phyloP scores from a whole-genome alignment of 768 basidiomycete species.

The Gymnopilus dilepis region DNA sequence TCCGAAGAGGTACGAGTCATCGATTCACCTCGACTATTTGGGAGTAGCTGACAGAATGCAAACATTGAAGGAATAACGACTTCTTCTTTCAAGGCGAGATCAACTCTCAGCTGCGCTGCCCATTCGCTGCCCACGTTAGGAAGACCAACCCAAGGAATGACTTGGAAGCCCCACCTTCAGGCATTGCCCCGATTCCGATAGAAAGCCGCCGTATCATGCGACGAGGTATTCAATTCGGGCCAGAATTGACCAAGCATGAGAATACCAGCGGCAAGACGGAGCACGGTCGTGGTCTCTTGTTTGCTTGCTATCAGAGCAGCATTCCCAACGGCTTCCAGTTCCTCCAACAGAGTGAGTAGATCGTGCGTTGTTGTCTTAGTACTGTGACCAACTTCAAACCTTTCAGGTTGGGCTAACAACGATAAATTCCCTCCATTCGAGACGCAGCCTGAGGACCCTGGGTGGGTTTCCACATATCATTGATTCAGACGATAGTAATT shows the following conservation, averaged over 20 bases:
- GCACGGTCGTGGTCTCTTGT: conserved; percentile 54
- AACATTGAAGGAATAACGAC: conserved; percentile 42
- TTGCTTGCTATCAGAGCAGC: conserved; percentile 47
- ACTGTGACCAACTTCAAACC: neutral
- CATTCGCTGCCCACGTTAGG: conserved; percentile 54
- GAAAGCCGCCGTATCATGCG: conserved; percentile 48
- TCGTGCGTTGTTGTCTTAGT: neutral
- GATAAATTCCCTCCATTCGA: conserved; percentile 39
- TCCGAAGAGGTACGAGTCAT: conserved; percentile 34
- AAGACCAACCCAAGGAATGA: conserved; percentile 54
- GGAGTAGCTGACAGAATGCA: conserved; percentile 3
- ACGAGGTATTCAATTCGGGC: conserved; percentile 56
- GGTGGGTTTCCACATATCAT: conserved; percentile 27
- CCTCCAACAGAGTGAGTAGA: conserved; percentile 42
- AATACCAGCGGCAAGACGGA: conserved; percentile 39
- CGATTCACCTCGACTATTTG: neutral
- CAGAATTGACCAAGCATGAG: conserved; percentile 51
- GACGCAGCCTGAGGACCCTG: conserved; percentile 33
- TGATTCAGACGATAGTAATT: neutral
- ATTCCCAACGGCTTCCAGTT: conserved; percentile 47
- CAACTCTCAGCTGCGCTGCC: conserved; percentile 44
- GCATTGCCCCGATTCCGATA: conserved; percentile 24
- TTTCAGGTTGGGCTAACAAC: conserved; percentile 45
- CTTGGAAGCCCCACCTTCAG: conserved; percentile 33
- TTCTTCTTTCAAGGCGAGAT: conserved; percentile 44